Evolutionary conservation across 495 filamentous ascomycete species (phyloP).

Genomic region (Elaphomyces granulatus): DNA sequence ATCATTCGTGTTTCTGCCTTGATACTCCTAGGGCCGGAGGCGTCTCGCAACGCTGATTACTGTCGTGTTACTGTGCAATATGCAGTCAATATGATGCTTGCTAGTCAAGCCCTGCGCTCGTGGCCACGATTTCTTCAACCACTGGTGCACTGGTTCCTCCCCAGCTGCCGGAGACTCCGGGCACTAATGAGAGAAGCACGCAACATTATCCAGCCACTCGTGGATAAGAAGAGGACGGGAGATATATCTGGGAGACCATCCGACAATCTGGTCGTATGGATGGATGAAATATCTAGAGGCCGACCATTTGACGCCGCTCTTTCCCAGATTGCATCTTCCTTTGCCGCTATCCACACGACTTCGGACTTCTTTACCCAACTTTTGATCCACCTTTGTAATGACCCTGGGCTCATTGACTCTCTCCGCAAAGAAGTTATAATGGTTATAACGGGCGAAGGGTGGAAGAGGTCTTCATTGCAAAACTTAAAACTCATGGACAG

Average conservation of each 20-base stretch:
- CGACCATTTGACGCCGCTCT: slow-evolving; percentile 11
- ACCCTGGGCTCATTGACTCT: slow-evolving; percentile 22
- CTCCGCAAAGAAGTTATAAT: slow-evolving; percentile 27
- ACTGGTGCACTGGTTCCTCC: not conserved
- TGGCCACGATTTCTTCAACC: slow-evolving; percentile 20
- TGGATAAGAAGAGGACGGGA: slow-evolving; percentile 1
- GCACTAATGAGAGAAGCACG: not conserved
- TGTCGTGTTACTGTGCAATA: slow-evolving; percentile 26
- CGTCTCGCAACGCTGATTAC: slow-evolving; percentile 30
- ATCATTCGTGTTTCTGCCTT: slow-evolving; percentile 32
- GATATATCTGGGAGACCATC: not conserved
- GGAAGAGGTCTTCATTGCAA: slow-evolving; percentile 23
- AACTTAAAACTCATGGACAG: slow-evolving; percentile 34
- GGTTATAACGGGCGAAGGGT: slow-evolving; percentile 22
- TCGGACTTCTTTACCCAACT: slow-evolving; percentile 21
- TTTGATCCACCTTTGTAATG: slow-evolving; percentile 24
- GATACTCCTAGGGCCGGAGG: slow-evolving; percentile 29
- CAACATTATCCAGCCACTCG: not conserved
- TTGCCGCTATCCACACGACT: slow-evolving; percentile 32
- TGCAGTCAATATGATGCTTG: slow-evolving; percentile 13
- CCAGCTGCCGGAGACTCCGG: not conserved
- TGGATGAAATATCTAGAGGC: slow-evolving; percentile 11
- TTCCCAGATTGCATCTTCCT: slow-evolving; percentile 20
- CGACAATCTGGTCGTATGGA: slow-evolving; percentile 10
- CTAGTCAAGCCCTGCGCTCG: slow-evolving; percentile 17